These are phyloP conservation scores for Luffa acutangula DNA, from an alignment of 306 rosid species.

Conservation along the genomic window DNA sequence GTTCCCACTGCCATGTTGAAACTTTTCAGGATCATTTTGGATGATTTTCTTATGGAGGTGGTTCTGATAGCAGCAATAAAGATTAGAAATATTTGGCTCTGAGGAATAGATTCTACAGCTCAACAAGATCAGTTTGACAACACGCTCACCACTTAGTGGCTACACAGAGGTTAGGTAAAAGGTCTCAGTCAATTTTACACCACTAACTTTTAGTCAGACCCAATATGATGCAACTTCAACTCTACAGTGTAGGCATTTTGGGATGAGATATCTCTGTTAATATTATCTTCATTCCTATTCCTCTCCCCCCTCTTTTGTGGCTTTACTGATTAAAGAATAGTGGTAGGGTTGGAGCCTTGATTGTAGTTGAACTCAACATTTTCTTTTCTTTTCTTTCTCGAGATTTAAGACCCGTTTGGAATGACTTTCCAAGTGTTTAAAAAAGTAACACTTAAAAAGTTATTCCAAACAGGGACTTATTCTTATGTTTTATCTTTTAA, in stretches of 20 bases:
- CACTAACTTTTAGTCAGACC: constrained; percentile 32
- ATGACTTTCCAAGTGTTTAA: no score
- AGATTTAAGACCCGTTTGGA: not conserved
- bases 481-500: not conserved
- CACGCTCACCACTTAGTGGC: constrained; percentile 27
- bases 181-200: constrained; percentile 42
- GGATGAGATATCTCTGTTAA: not conserved
- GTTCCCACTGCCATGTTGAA: not conserved
- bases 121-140: constrained; percentile 24
- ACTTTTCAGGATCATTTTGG: not conserved
- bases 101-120: constrained; percentile 33
- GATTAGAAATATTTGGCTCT: not conserved
- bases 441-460: no score
- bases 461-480: no score
- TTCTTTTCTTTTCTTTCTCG: not conserved
- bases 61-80: not conserved
- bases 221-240: constrained; percentile 34
- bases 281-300: constrained; percentile 4
- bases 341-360: constrained; percentile 3
- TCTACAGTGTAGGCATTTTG: constrained; percentile 12
- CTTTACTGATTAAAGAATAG: not conserved
- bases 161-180: constrained; percentile 18
- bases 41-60: not conserved
- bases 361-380: not conserved
- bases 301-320: not conserved